Evolutionary conservation across 345 rosid genomes (phyloP), one percentile per base, ranked within the genome.

Genomic region (Populus pruinosa): DNA sequence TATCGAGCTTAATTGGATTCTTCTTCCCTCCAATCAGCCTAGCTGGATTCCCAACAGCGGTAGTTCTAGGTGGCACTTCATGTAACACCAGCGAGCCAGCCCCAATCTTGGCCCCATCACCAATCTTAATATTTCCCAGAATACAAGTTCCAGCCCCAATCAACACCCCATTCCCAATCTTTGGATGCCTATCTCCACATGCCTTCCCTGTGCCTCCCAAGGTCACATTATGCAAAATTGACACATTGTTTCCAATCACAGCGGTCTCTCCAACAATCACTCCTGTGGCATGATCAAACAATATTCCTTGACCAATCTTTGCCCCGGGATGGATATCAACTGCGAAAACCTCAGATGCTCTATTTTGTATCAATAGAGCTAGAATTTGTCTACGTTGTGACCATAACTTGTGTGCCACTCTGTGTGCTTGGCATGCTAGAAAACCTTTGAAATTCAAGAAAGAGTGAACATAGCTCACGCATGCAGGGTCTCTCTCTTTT

Each of bases 321-420:
- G 98, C 98, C 1, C 99, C 99, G 1, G 98, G 99, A 84, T 96
- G 99, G 61, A 96, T 92, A 78, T 96, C 98, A 20, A 92, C 96
- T 0, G 90, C 90, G n/a, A 92, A 93, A 44, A 90, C 89, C 61
- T 91, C 97, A 0, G 92, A 90, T 2, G 87, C 97, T 76, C 97
- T 82, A 78, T 87, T 95, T 75, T 95, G 97, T 7, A 93, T 90
- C 83, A 96, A 20, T 63, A 96, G 67, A 21, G 98, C 97, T 20
- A 96, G 43, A 21, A 86, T 72, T 44, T 85, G 71, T 55, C 97
- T 78, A 25, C 91, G 86, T 72, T 87, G 91, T 0, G 78, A 80
- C 99, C 99, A 96, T 12, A 93, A 87, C 78, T 84, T 83, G 59
- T 93, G 97, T 3, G 96, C 96, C 13, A 93, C 77, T 53, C 98